Evolutionary conservation across 192 early-diverging fungal genomes (phyloP).

Genomic region (Diversispora eburnea): DNA sequence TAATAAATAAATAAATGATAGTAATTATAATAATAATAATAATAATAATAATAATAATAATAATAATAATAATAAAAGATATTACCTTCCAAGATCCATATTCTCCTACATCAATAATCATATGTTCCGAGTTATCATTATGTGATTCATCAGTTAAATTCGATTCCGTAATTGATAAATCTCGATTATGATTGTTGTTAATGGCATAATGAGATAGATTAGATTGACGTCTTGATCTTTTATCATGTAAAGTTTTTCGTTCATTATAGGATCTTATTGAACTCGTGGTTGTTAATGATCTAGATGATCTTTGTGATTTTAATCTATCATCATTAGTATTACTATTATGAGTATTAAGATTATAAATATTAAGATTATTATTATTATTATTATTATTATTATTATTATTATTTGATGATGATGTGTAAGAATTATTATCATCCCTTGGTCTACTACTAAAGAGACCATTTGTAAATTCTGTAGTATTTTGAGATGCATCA

Average conservation of each 20-base stretch:
- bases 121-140: neutral
- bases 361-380: neutral
- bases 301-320: constrained; percentile 4
- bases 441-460: constrained; percentile 20
- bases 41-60: too few species aligned
- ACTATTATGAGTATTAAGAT: neutral
- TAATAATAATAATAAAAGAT: too few species aligned
- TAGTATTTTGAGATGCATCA: constrained; percentile 12
- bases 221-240: constrained; percentile 14
- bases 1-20: too few species aligned
- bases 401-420: too few species aligned
- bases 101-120: neutral
- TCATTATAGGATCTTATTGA: constrained; percentile 20
- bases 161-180: neutral
- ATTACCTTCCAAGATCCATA: neutral
- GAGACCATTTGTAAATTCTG: constrained; percentile 10
- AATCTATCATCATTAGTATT: neutral
- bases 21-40: too few species aligned
- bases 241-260: neutral
- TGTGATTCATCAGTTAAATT: neutral
- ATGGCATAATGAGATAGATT: constrained; percentile 17
- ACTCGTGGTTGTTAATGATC: constrained; percentile 17
- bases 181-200: neutral
- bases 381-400: too few species aligned
- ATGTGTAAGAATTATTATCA: neutral